Evolutionary conservation across 1,284 basidiomycete genomes (phyloP).

Genomic region (Tylopilus sp.): DNA sequence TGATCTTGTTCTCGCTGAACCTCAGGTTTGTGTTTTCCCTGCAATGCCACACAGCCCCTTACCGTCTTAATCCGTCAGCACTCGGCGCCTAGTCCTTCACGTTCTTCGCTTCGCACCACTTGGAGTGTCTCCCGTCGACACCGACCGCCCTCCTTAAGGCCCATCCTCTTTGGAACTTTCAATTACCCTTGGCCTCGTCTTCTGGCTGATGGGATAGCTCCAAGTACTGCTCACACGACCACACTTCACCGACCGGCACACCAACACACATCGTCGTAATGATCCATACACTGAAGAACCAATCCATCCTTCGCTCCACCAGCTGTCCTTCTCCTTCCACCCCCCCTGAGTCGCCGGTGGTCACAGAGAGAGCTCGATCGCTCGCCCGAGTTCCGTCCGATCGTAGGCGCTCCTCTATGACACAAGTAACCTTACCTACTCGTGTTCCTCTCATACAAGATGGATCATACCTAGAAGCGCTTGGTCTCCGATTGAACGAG

Average conservation of each 20-base stretch:
- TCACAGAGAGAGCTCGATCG: constrained; percentile 47
- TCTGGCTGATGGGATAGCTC: constrained; percentile 66
- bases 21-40: constrained; percentile 18
- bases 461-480: constrained; percentile 73
- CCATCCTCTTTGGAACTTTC: constrained; percentile 7
- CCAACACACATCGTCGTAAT: constrained; percentile 35
- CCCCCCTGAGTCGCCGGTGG: constrained; percentile 40
- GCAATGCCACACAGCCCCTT: not conserved
- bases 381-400: constrained; percentile 58
- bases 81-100: constrained; percentile 49
- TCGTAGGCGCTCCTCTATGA: constrained; percentile 50
- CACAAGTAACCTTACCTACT: constrained; percentile 37
- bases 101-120: constrained; percentile 64
- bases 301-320: constrained; percentile 61
- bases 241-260: constrained; percentile 12
- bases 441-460: constrained; percentile 62
- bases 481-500: constrained; percentile 74
- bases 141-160: constrained; percentile 74
- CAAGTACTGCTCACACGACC: constrained; percentile 36
- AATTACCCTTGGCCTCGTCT: constrained; percentile 22
- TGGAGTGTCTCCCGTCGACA: constrained; percentile 59
- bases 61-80: constrained; percentile 27
- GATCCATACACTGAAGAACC: constrained; percentile 66
- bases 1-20: constrained; percentile 44
- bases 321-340: constrained; percentile 60